Percentiles rank a stretch among this genome's conserved stretches.
These are phyloP conservation scores for Solanum lignicaule DNA, from an alignment of 257 asterid species.

Conservation along the genomic window DNA sequence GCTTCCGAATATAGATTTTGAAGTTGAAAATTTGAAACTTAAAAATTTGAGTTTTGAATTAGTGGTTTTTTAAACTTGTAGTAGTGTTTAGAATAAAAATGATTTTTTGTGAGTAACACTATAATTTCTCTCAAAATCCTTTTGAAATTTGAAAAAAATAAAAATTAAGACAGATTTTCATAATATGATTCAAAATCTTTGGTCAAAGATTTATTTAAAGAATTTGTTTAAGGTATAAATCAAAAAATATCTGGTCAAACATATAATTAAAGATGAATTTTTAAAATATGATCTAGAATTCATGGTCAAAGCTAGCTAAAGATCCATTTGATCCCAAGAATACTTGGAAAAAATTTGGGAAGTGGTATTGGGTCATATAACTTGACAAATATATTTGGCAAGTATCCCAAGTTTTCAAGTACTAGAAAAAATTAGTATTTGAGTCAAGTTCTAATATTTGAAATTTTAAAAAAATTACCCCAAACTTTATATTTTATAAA, in stretches of 20 bases:
- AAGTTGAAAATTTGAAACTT: neutral
- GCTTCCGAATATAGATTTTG: neutral
- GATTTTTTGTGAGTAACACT: rapidly evolving
- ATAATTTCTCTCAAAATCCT: neutral
- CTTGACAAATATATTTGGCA: neutral
- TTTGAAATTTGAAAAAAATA: neutral
- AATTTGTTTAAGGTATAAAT: neutral
- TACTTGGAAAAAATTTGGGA: neutral
- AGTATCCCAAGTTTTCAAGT: neutral
- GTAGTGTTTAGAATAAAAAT: neutral
- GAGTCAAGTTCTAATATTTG: neutral
- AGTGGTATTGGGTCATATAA: neutral
- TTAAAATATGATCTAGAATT: neutral
- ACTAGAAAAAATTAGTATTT: neutral
- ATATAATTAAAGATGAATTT: neutral
- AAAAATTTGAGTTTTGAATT: neutral
- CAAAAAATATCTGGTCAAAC: neutral
- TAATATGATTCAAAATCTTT: neutral
- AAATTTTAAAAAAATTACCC: too few relatives aligned
- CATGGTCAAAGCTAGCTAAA: neutral
- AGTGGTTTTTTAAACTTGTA: neutral
- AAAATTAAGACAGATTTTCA: neutral
- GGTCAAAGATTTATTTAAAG: neutral
- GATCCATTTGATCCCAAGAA: neutral
- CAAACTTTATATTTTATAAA: too few relatives aligned